These are phyloP conservation scores for Plasmopara viticola DNA, from an alignment of 352 stramenopile genomes.

Conservation along the genomic window DNA sequence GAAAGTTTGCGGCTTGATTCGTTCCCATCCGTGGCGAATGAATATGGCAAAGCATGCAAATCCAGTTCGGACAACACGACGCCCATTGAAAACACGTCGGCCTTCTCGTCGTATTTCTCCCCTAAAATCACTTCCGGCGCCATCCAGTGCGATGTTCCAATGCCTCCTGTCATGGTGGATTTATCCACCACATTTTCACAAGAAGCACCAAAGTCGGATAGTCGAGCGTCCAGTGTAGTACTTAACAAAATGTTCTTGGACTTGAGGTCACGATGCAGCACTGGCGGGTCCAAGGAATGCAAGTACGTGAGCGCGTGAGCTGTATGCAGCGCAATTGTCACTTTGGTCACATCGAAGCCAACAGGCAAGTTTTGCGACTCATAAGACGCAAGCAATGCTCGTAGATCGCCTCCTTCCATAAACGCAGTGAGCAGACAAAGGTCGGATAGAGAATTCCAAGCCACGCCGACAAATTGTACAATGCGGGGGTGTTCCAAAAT, in stretches of 20 bases:
- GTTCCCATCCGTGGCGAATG: constrained; percentile 12
- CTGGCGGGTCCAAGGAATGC: constrained; percentile 21
- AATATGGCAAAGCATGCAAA: constrained; percentile 23
- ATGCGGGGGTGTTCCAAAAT: constrained; percentile 22
- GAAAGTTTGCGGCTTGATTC: constrained; percentile 22
- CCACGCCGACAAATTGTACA: constrained; percentile 19
- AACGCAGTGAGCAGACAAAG: constrained; percentile 22
- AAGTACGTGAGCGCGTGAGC: constrained; percentile 25
- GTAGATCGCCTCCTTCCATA: constrained; percentile 24
- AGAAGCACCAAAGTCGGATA: constrained; percentile 52
- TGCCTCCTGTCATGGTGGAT: constrained; percentile 20
- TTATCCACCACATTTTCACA: constrained; percentile 9
- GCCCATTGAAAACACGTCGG: constrained; percentile 27
- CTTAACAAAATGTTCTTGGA: constrained; percentile 57
- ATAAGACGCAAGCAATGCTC: constrained; percentile 12
- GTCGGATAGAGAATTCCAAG: constrained; percentile 24
- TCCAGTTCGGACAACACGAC: constrained; percentile 27
- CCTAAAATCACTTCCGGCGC: constrained; percentile 25
- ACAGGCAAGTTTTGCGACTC: constrained; percentile 12
- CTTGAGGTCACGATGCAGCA: constrained; percentile 59
- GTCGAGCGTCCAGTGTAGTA: constrained; percentile 26
- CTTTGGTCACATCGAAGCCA: constrained; percentile 22
- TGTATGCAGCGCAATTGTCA: constrained; percentile 22
- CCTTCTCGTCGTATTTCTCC: constrained; percentile 23
- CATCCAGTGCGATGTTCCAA: constrained; percentile 28